These are phyloP conservation scores for Ogataea naganishii DNA, from an alignment of 805 yeast species.

Conservation along the genomic window DNA sequence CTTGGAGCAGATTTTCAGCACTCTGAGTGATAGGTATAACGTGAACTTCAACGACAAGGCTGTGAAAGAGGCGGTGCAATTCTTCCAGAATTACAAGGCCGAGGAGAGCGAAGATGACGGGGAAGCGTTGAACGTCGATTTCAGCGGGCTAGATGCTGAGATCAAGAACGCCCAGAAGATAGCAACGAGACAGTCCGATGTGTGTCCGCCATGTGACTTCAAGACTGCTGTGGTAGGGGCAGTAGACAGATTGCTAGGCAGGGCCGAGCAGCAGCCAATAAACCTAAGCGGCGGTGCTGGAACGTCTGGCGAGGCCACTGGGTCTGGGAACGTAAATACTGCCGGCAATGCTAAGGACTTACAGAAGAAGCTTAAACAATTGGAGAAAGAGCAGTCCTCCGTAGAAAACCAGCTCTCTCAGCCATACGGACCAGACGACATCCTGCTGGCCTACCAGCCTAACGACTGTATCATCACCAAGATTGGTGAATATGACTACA, in stretches of 20 bases:
- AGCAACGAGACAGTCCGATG: too few relatives aligned
- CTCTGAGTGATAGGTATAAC: constrained; percentile 54
- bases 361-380: constrained; percentile 2
- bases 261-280: not conserved
- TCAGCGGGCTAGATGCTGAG: constrained; percentile 1
- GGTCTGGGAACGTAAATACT: not conserved
- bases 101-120: constrained; percentile 11
- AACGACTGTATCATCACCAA: constrained; percentile 37
- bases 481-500: constrained; percentile 68
- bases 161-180: not conserved
- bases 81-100: constrained; percentile 39
- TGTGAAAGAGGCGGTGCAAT: constrained; percentile 62
- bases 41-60: constrained; percentile 83
- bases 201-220: too few relatives aligned
- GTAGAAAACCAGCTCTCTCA: too few relatives aligned
- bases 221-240: too few relatives aligned
- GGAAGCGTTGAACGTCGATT: not conserved
- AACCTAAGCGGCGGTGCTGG: not conserved
- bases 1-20: constrained; percentile 39
- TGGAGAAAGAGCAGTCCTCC: constrained; percentile 4
- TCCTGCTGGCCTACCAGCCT: constrained; percentile 43
- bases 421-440: constrained; percentile 59
- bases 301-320: not conserved
- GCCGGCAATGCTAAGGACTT: not conserved
- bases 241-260: too few relatives aligned